Base-by-base conservation (phyloP, 495 filamentous ascomycete species). In the Sphaerosporella brunnea region DNA sequence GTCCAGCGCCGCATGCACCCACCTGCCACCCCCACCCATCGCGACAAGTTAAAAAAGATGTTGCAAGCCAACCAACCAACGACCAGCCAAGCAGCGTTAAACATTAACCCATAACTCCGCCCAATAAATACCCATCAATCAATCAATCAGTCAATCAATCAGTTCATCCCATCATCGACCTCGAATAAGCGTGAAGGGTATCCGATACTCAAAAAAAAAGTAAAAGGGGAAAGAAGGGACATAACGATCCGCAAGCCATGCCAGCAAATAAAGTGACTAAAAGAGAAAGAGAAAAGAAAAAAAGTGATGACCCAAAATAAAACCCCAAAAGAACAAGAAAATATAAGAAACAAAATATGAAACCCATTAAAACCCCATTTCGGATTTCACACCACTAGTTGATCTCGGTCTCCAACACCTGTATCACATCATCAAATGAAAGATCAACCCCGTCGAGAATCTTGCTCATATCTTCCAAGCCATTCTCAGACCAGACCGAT, bases 351-450 rank as follows among this genome's bases (percentile, higher is more conserved):
- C 28, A 32, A 32, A 32, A 32, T 13, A 32, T 32, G 13, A 32
- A 32, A 32, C 28, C 28, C 5, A 32, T 5, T 13, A 13, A 32
- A 5, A 32, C 28, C 28, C 7, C n/a, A n/a, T n/a, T n/a, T n/a
- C n/a, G n/a, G n/a, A n/a, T n/a, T n/a, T n/a, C n/a, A n/a, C n/a
- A n/a, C n/a, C n/a, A 32, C 28, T 36, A 58, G 40, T 57, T 54
- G 32, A 56, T 60, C 24, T 60, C 45, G 2, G 57, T 56, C 25
- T 60, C 53, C 38, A 60, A 45, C 8, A 61, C 57, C 20, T 56
- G 56, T 40, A 56, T 60, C n/a, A 60, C 57, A 48, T 60, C 58
- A 40, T 61, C 58, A 18, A 61, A 58, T 34, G 49, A 49, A n/a
- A 60, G 53, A 47, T 61, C 58, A 11, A 60, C 50, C 8, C 57